phyloP scores from a whole-genome alignment of 108 stramenopile genomes.

The Cyclotella atomus region DNA sequence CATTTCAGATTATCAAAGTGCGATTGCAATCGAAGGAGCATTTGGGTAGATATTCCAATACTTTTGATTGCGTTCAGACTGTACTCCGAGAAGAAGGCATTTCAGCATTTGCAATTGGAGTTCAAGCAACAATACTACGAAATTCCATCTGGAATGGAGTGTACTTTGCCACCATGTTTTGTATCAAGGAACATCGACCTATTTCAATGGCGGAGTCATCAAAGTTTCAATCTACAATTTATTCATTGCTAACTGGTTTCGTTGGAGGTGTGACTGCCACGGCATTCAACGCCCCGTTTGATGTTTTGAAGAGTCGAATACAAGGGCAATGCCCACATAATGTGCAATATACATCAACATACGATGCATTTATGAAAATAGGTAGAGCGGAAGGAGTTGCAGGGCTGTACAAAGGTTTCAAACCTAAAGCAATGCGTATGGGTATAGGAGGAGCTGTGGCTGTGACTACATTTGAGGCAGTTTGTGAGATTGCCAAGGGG shows the following conservation, averaged over 20 bases:
- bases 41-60: slow-evolving; percentile 15
- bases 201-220: background rate
- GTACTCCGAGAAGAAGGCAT: slow-evolving; percentile 17
- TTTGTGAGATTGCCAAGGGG: slow-evolving; percentile 23
- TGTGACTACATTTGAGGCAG: slow-evolving; percentile 28
- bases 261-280: slow-evolving; percentile 24
- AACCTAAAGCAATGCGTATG: slow-evolving; percentile 24
- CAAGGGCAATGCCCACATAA: slow-evolving; percentile 22
- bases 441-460: slow-evolving; percentile 26
- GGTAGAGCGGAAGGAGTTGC: slow-evolving; percentile 7
- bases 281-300: slow-evolving; percentile 21
- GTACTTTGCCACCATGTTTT: slow-evolving; percentile 23
- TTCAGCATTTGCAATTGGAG: slow-evolving; percentile 8
- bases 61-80: slow-evolving; percentile 19
- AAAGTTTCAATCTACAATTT: slow-evolving; percentile 4
- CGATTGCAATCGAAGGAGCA: slow-evolving; percentile 23
- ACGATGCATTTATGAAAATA: slow-evolving; percentile 11
- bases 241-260: slow-evolving; percentile 16
- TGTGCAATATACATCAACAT: slow-evolving; percentile 22
- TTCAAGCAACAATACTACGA: slow-evolving; percentile 12
- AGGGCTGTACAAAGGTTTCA: slow-evolving; percentile 29
- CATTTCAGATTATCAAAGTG: slow-evolving; percentile 23
- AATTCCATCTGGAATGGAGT: slow-evolving; percentile 27
- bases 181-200: slow-evolving; percentile 4
- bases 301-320: slow-evolving; percentile 26